A percentile compares a stretch with the other conserved stretches of the same genome.
Evolutionary conservation across 2,329 filamentous ascomycete genomes (phyloP).

Genomic region (Alternaria rosae): DNA sequence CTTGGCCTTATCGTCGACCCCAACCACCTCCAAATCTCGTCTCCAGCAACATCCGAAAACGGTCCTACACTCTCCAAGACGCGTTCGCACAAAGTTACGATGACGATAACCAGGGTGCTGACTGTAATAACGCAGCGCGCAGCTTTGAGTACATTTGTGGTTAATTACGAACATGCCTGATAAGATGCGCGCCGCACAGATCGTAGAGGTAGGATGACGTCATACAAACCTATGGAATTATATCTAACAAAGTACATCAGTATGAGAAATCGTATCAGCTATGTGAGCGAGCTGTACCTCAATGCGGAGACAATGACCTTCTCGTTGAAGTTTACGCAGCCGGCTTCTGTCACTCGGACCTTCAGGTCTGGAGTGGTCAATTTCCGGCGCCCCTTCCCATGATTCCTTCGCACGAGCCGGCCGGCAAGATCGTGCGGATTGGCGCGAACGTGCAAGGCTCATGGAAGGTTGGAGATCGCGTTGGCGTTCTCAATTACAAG

Average conservation of each 20-base stretch:
- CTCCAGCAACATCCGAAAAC: not conserved
- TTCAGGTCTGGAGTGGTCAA: conserved; percentile 35
- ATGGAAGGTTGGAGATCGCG: conserved; percentile 43
- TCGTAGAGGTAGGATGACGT: conserved; percentile 24
- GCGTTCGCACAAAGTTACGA: not conserved
- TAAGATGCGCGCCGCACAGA: conserved; percentile 31
- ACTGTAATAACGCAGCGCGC: not conserved
- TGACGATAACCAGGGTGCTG: not conserved
- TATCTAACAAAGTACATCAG: conserved; percentile 5
- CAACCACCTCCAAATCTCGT: conserved; percentile 2
- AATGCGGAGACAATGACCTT: conserved; percentile 28
- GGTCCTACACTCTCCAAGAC: not conserved
- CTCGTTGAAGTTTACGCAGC: conserved; percentile 34
- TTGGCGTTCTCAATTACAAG: conserved; percentile 39
- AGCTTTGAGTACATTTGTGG: not conserved
- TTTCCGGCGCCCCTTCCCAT: conserved; percentile 35
- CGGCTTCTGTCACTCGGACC: conserved; percentile 39
- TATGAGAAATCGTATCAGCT: conserved; percentile 28
- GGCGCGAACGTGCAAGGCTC: conserved; percentile 32
- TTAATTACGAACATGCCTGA: conserved; percentile 1
- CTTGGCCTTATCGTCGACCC: conserved; percentile 7
- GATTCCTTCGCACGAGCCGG: conserved; percentile 46
- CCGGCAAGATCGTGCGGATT: conserved; percentile 37
- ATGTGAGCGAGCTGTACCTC: conserved; percentile 21
- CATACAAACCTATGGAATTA: not conserved